Evolutionary conservation across 2,329 filamentous ascomycete genomes (phyloP).

Genomic region (Venturia pyrina): DNA sequence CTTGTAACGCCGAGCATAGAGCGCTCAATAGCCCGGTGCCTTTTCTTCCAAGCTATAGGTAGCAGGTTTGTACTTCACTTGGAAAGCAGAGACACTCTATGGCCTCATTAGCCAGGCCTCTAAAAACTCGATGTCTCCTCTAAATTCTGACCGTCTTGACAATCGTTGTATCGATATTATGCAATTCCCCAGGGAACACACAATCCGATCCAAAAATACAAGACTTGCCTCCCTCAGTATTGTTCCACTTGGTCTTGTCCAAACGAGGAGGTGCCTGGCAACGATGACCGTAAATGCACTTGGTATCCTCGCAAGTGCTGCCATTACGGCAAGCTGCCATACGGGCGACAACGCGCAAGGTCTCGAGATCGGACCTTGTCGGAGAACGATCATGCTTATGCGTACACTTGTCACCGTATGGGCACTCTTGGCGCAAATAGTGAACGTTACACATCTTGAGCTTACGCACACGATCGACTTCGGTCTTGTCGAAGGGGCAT

Average conservation of each 20-base stretch:
- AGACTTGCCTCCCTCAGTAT: constrained; percentile 39
- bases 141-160: constrained; percentile 8
- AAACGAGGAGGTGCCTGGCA: constrained; percentile 40
- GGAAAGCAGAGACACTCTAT: neutral
- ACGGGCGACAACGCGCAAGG: constrained; percentile 48
- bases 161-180: constrained; percentile 21
- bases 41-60: too few relatives aligned
- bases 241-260: constrained; percentile 24
- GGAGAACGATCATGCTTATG: constrained; percentile 46
- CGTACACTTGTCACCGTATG: constrained; percentile 43
- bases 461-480: constrained; percentile 50
- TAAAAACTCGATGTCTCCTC: neutral
- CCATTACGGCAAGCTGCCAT: constrained; percentile 54
- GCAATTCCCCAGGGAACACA: constrained; percentile 47
- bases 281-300: constrained; percentile 55
- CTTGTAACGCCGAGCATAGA: neutral
- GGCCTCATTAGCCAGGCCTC: neutral
- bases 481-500: constrained; percentile 41
- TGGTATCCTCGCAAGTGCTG: constrained; percentile 45
- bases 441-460: constrained; percentile 54
- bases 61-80: too few relatives aligned
- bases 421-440: constrained; percentile 49
- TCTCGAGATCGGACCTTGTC: constrained; percentile 41
- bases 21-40: too few relatives aligned
- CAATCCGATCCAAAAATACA: constrained; percentile 50